phyloP scores from a whole-genome alignment of 257 asterid genomes.

The Nicotiana tomentosiformis region DNA sequence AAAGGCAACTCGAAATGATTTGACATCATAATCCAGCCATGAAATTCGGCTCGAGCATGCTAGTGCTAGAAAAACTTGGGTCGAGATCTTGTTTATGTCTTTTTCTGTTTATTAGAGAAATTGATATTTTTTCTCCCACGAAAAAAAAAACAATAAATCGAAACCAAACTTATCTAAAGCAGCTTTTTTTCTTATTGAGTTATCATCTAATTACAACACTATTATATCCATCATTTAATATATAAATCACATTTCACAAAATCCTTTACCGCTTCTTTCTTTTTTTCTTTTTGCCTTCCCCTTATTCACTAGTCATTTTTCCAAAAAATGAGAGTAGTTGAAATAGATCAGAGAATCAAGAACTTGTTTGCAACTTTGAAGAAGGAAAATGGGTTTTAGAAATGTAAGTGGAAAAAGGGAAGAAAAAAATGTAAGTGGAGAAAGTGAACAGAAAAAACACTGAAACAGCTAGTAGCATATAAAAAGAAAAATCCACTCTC shows the following conservation, averaged over 20 bases:
- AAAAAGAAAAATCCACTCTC: conserved; percentile 4
- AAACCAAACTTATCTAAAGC: not conserved
- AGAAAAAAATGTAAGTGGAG: not conserved
- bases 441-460: not conserved
- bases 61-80: not conserved
- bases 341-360: no score
- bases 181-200: not conserved
- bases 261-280: no score
- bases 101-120: not conserved
- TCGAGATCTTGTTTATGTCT: not conserved
- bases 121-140: not conserved
- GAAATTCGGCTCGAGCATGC: not conserved
- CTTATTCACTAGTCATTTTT: no score
- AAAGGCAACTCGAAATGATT: not conserved
- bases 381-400: no score
- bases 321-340: no score
- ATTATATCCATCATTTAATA: no score
- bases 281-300: no score
- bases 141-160: not conserved
- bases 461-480: conserved; percentile 8
- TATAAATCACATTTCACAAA: no score
- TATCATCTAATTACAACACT: no score
- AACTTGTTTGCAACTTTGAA: no score
- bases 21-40: not conserved
- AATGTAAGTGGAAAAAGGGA: no score